These are phyloP conservation scores for Platanus orientalis DNA, from an alignment of 164 flowering plant genomes.

Conservation along the genomic window DNA sequence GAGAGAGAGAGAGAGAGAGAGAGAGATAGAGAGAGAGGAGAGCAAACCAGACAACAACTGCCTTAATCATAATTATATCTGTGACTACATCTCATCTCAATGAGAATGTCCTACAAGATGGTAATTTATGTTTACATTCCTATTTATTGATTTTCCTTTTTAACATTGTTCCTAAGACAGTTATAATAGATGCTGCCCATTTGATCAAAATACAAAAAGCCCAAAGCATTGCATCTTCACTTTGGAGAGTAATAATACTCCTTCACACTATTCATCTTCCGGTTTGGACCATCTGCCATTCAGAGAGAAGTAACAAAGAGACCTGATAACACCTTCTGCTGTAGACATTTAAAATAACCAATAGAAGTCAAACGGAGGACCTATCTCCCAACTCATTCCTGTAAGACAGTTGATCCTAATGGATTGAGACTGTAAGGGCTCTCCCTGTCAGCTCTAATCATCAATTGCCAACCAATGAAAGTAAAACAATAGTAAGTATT, in stretches of 20 bases:
- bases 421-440: background rate
- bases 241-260: no score
- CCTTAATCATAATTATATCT: no score
- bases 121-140: background rate
- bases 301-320: no score
- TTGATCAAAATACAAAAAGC: background rate
- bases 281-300: no score
- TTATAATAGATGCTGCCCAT: background rate
- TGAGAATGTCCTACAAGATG: no score
- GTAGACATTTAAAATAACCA: no score
- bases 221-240: background rate
- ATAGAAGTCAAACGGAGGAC: no score
- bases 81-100: no score
- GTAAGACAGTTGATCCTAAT: background rate
- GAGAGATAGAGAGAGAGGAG: no score
- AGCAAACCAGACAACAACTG: background rate
- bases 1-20: background rate
- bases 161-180: background rate
- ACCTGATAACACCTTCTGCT: no score
- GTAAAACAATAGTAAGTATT: background rate
- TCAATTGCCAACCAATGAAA: background rate
- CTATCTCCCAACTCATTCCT: background rate
- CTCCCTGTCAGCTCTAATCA: background rate
- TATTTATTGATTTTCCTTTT: no score
- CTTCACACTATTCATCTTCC: no score